A percentile compares a stretch with the other conserved stretches of the same genome.
Conservation (phyloP, 768 basidiomycete genomes). For the Tulasnella sp. region DNA sequence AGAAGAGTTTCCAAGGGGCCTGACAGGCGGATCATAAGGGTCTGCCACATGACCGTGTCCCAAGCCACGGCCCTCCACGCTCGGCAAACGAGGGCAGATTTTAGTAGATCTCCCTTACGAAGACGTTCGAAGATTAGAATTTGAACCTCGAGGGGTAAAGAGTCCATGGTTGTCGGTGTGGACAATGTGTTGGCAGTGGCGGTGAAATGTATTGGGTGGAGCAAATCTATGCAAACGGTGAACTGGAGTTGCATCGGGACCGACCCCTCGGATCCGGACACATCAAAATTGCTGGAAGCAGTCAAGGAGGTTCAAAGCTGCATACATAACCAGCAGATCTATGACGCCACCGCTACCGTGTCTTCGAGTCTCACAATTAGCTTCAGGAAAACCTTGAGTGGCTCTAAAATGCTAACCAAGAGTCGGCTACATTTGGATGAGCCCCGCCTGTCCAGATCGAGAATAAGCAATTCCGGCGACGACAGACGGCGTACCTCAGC, state of each 20-base stretch:
- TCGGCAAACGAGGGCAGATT: not conserved
- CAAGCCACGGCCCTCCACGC: not conserved
- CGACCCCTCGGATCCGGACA: no score
- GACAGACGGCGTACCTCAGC: not conserved
- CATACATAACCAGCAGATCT: no score
- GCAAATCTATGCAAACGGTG: not conserved
- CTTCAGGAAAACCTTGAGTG: not conserved
- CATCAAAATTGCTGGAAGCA: no score
- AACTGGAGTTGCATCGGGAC: no score
- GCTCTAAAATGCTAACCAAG: not conserved
- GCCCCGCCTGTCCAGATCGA: not conserved
- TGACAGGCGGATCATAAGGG: not conserved
- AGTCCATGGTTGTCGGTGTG: not conserved
- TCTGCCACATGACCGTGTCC: not conserved
- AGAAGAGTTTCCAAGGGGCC: not conserved
- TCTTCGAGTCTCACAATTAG: not conserved
- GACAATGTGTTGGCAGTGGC: not conserved
- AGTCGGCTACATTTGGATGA: not conserved
- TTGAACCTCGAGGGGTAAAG: not conserved
- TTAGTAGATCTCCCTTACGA: not conserved
- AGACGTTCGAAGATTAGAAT: not conserved
- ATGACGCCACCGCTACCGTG: not conserved
- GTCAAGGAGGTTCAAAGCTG: no score
- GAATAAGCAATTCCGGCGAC: not conserved
- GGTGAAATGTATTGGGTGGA: not conserved